Conservation (phyloP, 2,329 filamentous ascomycete genomes). For the Monosporascus ibericus region DNA sequence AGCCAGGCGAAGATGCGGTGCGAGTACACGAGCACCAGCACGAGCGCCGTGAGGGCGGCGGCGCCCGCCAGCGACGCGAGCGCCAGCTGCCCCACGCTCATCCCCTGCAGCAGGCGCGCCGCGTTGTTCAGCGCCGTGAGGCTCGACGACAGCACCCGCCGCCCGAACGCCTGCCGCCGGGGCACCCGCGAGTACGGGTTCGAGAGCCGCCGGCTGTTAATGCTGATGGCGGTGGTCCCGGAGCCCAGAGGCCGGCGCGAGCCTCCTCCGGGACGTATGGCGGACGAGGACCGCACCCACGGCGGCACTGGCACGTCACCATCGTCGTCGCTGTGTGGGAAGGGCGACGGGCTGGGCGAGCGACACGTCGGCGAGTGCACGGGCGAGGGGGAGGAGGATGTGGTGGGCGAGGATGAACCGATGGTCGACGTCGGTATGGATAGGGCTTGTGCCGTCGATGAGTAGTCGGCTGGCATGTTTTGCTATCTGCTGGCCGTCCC, state of each 20-base stretch:
- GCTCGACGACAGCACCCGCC: constrained; percentile 36
- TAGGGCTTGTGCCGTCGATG: constrained; percentile 43
- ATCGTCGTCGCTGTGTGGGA: constrained; percentile 13
- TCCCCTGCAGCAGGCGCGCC: constrained; percentile 44
- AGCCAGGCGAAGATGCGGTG: constrained; percentile 73
- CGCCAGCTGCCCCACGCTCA: constrained; percentile 57
- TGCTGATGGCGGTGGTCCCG: constrained; percentile 7
- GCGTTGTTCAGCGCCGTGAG: constrained; percentile 36
- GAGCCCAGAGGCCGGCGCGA: no score
- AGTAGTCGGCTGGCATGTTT: constrained; percentile 47
- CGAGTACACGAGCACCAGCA: constrained; percentile 72
- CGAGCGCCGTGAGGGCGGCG: constrained; percentile 44
- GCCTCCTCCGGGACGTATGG: neutral
- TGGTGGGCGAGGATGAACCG: constrained; percentile 16
- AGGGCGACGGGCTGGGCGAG: constrained; percentile 20
- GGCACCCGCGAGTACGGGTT: constrained; percentile 29
- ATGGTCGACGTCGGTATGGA: constrained; percentile 34
- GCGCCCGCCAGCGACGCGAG: constrained; percentile 47
- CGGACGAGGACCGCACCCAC: neutral
- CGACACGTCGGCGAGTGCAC: constrained; percentile 23
- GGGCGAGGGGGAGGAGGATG: constrained; percentile 19
- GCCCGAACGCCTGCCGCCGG: constrained; percentile 21
- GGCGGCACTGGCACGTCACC: constrained; percentile 1
- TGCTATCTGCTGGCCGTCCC: neutral
- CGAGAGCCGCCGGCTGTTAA: constrained; percentile 34